Evolutionary conservation across 176 grass and related monocot species (phyloP).

Genomic region (Aegilops bicornis): DNA sequence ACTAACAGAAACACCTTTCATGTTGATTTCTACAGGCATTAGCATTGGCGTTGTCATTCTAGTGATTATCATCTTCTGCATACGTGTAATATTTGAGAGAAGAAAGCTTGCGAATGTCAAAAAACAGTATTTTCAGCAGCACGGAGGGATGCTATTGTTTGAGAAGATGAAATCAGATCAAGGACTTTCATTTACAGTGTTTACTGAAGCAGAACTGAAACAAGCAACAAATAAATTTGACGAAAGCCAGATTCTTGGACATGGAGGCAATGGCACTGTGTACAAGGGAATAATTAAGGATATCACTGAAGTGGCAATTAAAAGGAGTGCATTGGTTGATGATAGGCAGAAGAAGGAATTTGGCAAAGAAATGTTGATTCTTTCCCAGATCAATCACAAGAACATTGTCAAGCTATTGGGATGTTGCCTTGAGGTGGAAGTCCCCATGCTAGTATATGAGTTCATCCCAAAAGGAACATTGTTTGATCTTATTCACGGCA

Average conservation of each 20-base stretch:
- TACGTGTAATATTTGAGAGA: background rate
- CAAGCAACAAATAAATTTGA: conserved; percentile 21
- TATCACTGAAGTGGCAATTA: background rate
- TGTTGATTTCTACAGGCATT: conserved; percentile 19
- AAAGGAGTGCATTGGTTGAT: conserved; percentile 15
- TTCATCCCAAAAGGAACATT: background rate
- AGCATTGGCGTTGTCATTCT: background rate
- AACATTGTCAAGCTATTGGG: conserved; percentile 26
- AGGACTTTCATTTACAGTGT: conserved; percentile 19
- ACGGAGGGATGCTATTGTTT: background rate
- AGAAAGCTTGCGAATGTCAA: conserved; percentile 7
- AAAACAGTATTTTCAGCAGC: conserved; percentile 8
- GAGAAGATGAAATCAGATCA: conserved; percentile 25
- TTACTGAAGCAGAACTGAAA: conserved; percentile 6
- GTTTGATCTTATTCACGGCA: conserved; percentile 17
- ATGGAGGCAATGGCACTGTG: conserved; percentile 19
- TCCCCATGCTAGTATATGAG: conserved; percentile 12
- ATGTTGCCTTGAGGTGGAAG: conserved; percentile 18
- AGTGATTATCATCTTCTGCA: background rate
- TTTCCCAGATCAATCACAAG: conserved; percentile 14
- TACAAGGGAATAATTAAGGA: conserved; percentile 14
- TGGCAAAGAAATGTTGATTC: conserved; percentile 25
- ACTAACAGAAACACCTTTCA: background rate
- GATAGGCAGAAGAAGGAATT: conserved; percentile 21
- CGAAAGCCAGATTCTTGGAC: conserved; percentile 12